Evolutionary conservation across 2,329 filamentous ascomycete genomes (phyloP).

Genomic region (Stachybotrys chartarum): DNA sequence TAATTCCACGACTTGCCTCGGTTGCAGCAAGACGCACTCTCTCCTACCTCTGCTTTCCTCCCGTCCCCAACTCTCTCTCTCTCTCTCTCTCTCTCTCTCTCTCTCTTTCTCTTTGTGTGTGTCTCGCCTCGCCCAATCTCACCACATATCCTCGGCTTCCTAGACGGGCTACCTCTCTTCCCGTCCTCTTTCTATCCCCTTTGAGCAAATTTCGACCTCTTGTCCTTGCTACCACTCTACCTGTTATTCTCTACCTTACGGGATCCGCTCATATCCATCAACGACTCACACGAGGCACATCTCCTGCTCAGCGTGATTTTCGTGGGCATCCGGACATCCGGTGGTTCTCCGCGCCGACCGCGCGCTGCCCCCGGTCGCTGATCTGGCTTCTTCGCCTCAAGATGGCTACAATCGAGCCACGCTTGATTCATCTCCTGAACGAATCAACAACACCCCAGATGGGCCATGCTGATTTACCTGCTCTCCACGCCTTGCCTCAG

Average conservation of each 20-base stretch:
- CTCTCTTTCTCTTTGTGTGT: background rate
- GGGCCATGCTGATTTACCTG: slow-evolving; percentile 45
- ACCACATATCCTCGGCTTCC: background rate
- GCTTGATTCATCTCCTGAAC: slow-evolving; percentile 59
- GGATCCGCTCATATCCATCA: background rate
- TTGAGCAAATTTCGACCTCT: background rate
- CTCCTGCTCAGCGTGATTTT: background rate
- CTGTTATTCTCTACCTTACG: slow-evolving; percentile 3
- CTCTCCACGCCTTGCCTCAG: slow-evolving; percentile 40
- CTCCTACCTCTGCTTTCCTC: no score
- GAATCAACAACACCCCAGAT: slow-evolving; percentile 42
- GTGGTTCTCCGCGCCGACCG: background rate
- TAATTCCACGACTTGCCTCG: slow-evolving; percentile 2
- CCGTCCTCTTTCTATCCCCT: background rate
- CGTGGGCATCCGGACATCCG: background rate
- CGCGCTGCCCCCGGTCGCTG: background rate
- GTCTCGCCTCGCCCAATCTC: background rate
- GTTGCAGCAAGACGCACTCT: no score
- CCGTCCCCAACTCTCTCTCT: no score
- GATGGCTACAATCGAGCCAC: slow-evolving; percentile 62
- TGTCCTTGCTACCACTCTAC: background rate
- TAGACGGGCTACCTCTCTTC: background rate
- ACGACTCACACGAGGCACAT: background rate
- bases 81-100: background rate
- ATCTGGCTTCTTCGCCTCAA: slow-evolving; percentile 23